A percentile compares a stretch with the other conserved stretches of the same genome.
Conservation (phyloP, 768 basidiomycete genomes). For the Dacryopinax primogenitus region DNA sequence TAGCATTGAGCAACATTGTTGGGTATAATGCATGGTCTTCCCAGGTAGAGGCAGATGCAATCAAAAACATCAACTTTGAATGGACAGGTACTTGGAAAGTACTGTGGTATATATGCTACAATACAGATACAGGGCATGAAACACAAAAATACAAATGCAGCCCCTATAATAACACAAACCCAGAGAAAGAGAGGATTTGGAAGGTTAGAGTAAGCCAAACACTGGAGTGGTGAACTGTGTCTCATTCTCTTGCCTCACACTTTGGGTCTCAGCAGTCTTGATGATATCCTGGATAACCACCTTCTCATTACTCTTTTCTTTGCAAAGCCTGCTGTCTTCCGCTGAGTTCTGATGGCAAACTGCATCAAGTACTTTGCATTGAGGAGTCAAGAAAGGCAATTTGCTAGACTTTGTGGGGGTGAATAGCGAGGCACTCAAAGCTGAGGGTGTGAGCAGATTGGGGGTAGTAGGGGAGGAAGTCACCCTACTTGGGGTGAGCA, state of each 20-base stretch:
- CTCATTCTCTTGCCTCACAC: not conserved
- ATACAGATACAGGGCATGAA: not conserved
- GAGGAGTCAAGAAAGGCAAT: not conserved
- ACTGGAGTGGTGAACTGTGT: not conserved
- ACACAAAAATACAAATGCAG: slow-evolving; percentile 3
- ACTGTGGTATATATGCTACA: too few relatives aligned
- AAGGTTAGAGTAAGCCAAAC: not conserved
- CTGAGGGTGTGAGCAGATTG: not conserved
- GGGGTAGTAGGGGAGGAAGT: not conserved
- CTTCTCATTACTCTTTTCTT: not conserved
- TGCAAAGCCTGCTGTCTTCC: not conserved
- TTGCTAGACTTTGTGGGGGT: not conserved
- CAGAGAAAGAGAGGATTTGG: not conserved
- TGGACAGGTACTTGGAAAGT: too few relatives aligned
- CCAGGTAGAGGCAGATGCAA: too few relatives aligned
- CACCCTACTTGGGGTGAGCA: not conserved
- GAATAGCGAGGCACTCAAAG: not conserved
- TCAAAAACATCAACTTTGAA: too few relatives aligned
- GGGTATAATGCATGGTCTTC: too few relatives aligned
- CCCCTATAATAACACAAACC: not conserved
- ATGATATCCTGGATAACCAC: not conserved
- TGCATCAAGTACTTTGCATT: not conserved
- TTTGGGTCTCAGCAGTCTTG: not conserved
- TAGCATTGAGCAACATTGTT: not conserved
- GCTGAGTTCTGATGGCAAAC: not conserved